Evolutionary conservation across 352 stramenopile species (phyloP).

Genomic region (Blastocystis sp.): DNA sequence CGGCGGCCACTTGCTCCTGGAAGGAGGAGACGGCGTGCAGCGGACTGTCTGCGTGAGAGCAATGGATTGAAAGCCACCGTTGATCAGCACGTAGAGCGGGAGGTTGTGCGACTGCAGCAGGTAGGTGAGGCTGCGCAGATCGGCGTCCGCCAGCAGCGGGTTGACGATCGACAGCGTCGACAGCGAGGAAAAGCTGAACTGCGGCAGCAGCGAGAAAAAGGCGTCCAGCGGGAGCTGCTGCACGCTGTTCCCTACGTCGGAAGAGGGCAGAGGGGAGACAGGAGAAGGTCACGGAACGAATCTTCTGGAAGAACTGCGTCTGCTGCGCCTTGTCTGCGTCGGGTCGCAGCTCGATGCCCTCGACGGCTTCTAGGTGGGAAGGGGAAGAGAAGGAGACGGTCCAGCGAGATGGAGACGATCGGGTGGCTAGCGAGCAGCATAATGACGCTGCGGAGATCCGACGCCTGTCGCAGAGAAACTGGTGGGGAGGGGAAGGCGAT

Average conservation of each 20-base stretch:
- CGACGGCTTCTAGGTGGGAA: not conserved
- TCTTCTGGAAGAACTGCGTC: not conserved
- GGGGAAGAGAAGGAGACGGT: not conserved
- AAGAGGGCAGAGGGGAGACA: not conserved
- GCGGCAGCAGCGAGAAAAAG: not conserved
- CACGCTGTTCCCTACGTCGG: not conserved
- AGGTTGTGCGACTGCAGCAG: not conserved
- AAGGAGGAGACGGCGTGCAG: not conserved
- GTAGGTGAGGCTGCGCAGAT: not conserved
- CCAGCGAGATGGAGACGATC: not conserved
- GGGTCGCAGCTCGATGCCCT: not conserved
- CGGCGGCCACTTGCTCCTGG: not conserved
- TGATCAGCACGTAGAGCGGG: conserved; percentile 36
- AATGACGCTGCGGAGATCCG: not conserved
- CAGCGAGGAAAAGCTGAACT: conserved; percentile 1
- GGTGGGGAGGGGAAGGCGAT: not conserved
- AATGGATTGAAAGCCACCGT: not conserved
- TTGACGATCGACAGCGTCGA: not conserved
- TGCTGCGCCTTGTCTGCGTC: not conserved
- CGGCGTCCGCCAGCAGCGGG: not conserved
- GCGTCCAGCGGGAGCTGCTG: not conserved
- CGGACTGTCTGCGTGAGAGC: not conserved
- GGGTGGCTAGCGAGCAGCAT: not conserved
- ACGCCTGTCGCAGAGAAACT: not conserved
- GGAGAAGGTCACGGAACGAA: not conserved